Evolutionary conservation across 208 protist genomes (phyloP), one percentile per base, ranked within the genome.

Genomic region (Acanthamoeba sp.): DNA sequence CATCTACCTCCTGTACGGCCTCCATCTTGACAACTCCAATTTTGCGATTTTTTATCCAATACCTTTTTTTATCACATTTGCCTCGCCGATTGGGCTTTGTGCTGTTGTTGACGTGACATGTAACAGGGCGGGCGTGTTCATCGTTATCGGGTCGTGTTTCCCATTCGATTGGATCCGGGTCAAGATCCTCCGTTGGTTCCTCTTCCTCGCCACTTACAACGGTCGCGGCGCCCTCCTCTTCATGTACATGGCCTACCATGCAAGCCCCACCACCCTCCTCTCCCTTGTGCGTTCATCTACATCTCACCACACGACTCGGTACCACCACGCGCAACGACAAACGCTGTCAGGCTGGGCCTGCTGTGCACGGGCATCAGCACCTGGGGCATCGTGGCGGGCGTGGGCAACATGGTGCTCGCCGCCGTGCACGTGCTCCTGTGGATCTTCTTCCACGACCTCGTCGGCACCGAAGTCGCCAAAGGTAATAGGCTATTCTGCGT

Each of bases 391-490:
- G 64, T 73, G 27, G 64, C 64, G 34, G 64, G 64, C n/a, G 64
- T 73, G 64, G 64, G 64, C 64, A 73, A 73, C 64, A 73, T 73
- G 64, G 64, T 73, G 64, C 64, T 73, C 64, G 64, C 64, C 34
- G 64, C 64, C 34, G 64, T 73, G n/a, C 64, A 73, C 34, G 64
- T 73, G 7, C 5, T 73, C 32, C 64, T 73, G 22, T 73, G 64
- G 64, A 18, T 32, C 34, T 40, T 73, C 32, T 73, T 73, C 64
- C 64, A 73, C 64, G 64, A 73, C 64, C 16, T 73, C 38, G 64
- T 73, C 64, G 64, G 64, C 64, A 73, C 18, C 18, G 64, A 73
- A n/a, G 64, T 73, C 32, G 38, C 64, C 27, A 10, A 73, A 2
- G 27, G 64, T 73, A 73, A n/a, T n/a, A n/a, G n/a, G n/a, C n/a